Evolutionary conservation across 2,329 filamentous ascomycete species (phyloP).

Genomic region (Anthostomella pinea): DNA sequence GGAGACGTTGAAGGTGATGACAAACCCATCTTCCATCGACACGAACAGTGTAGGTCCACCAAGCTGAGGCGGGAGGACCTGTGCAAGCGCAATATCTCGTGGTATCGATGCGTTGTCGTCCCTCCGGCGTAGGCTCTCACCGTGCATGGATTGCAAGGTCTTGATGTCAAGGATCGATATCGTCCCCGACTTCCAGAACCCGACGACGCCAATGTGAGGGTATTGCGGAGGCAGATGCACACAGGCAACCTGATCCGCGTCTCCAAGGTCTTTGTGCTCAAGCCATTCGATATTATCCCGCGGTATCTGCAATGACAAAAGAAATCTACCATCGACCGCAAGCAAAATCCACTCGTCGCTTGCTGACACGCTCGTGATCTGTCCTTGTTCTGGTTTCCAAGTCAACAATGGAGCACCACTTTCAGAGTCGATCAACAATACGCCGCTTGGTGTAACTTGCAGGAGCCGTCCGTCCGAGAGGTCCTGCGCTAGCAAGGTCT

Average conservation of each 20-base stretch:
- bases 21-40: slow-evolving; percentile 87
- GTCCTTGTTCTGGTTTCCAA: slow-evolving; percentile 53
- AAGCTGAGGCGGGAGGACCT: slow-evolving; percentile 62
- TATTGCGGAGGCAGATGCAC: slow-evolving; percentile 68
- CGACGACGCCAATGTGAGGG: slow-evolving; percentile 69
- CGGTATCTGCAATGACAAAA: slow-evolving; percentile 70
- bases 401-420: slow-evolving; percentile 51
- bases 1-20: slow-evolving; percentile 78
- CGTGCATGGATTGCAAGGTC: slow-evolving; percentile 63
- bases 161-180: slow-evolving; percentile 71
- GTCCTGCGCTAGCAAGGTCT: slow-evolving; percentile 70
- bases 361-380: slow-evolving; percentile 75
- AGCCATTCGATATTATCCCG: slow-evolving; percentile 54
- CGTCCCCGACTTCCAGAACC: slow-evolving; percentile 82
- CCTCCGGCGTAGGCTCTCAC: slow-evolving; percentile 57
- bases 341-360: slow-evolving; percentile 69
- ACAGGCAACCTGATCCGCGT: slow-evolving; percentile 79
- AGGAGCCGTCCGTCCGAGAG: slow-evolving; percentile 62
- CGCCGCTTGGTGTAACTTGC: slow-evolving; percentile 69
- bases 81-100: slow-evolving; percentile 74
- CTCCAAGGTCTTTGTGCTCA: slow-evolving; percentile 58
- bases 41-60: slow-evolving; percentile 75
- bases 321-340: slow-evolving; percentile 69
- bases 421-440: slow-evolving; percentile 61
- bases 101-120: slow-evolving; percentile 75